Evolutionary conservation across 352 stramenopile genomes (phyloP), one percentile per base, ranked within the genome.

Genomic region (Phytophthora hibernalis): DNA sequence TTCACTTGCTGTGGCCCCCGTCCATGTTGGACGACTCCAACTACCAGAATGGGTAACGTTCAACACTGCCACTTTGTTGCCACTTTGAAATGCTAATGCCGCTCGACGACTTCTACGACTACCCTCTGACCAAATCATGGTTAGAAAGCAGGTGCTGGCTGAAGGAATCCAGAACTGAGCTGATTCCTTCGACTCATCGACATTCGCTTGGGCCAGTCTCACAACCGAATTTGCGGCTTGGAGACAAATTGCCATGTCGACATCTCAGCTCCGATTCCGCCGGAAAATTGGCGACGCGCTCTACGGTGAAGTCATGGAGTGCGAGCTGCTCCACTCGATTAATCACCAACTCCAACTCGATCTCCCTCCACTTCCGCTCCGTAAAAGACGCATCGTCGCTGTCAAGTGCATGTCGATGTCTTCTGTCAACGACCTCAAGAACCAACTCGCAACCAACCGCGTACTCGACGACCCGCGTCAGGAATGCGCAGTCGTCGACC

Each of bases 301-400:
- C 35, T 81, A 74, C 43, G 64, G 64, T 1, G 22, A 75, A 54
- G 58, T 76, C n/a, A n/a, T 58, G 5, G 58, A 77, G 54, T 76
- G 71, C 50, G 48, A 69, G 5, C 47, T 58, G 77, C 18, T 28
- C 24, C 24, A 2, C 24, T 28, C 24, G n/a, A n/a, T n/a, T n/a
- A n/a, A n/a, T n/a, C 24, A 5, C 24, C 24, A 28, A 5, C 24
- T 5, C 24, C 24, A 28, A 28, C 24, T 28, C 24, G 5, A 28
- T 28, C 24, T 28, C 3, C 24, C 24, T 28, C 5, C 5, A 5
- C 24, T 28, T 28, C 24, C 24, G 5, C 24, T 28, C 5, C 3
- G 24, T 5, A 28, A 28, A 28, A 28, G 24, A 28, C 24, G 24
- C 24, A 2, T 28, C 24, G 24, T 28, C 24, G 65, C 73, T 3